phyloP scores from a whole-genome alignment of 108 stramenopile species.

The Schizochytrium sp. region DNA sequence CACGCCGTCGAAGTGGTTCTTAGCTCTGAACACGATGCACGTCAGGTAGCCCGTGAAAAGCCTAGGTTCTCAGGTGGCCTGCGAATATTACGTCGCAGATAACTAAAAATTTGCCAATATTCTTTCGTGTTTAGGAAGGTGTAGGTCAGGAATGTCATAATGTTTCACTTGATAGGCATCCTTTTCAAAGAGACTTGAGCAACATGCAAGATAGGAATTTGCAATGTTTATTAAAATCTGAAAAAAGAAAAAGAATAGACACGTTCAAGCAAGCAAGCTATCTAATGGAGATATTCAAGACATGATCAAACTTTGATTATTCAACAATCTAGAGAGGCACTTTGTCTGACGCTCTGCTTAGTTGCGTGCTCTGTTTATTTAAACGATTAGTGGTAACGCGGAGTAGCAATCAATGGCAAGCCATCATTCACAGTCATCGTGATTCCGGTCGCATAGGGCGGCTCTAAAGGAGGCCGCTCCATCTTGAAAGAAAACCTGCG shows the following conservation, averaged over 20 bases:
- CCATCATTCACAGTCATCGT: slow-evolving; percentile 8
- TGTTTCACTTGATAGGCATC: no score
- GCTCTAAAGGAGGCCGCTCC: neutral
- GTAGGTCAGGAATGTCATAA: no score
- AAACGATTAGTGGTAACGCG: neutral
- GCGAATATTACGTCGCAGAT: neutral
- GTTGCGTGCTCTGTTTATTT: neutral
- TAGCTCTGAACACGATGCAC: slow-evolving; percentile 7
- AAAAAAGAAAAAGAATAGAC: no score
- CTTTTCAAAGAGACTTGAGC: neutral
- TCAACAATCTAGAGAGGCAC: no score
- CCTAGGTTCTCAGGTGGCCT: neutral
- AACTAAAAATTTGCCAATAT: no score
- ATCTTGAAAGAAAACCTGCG: slow-evolving; percentile 12
- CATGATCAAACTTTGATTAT: no score
- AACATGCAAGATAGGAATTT: slow-evolving; percentile 9
- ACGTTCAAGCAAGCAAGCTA: no score
- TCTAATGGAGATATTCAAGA: no score
- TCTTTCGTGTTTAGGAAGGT: no score
- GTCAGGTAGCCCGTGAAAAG: neutral
- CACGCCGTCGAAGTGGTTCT: slow-evolving; percentile 22
- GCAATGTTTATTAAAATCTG: neutral
- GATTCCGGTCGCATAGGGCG: neutral
- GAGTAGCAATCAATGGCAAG: slow-evolving; percentile 23
- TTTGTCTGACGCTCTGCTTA: no score